Evolutionary conservation across 2,329 filamentous ascomycete genomes (phyloP).

Genomic region (Grosmannia serpens): DNA sequence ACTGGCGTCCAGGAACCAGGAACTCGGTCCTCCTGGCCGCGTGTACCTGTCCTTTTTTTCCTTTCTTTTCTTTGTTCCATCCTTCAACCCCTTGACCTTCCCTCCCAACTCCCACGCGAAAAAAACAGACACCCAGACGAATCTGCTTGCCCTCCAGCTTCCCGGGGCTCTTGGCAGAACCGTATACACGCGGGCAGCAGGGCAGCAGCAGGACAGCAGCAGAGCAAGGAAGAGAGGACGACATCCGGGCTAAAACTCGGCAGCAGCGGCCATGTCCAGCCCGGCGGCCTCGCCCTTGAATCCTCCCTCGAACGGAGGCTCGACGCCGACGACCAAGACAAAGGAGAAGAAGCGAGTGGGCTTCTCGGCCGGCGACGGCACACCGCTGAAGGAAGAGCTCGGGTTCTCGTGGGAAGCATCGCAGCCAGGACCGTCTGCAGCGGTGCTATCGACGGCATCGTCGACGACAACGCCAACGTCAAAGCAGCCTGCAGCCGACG

Average conservation of each 20-base stretch:
- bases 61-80: too few species aligned
- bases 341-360: constrained; percentile 16
- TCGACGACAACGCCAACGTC: background rate
- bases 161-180: too few species aligned
- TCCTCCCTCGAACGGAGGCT: background rate
- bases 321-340: constrained; percentile 4
- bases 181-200: too few species aligned
- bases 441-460: background rate
- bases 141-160: too few species aligned
- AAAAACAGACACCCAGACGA: too few species aligned
- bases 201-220: too few species aligned
- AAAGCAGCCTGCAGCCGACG: background rate
- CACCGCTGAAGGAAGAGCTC: constrained; percentile 1
- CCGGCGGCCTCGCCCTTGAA: background rate
- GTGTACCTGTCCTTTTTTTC: too few species aligned
- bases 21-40: too few species aligned
- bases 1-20: too few species aligned
- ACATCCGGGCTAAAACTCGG: background rate
- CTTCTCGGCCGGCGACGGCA: constrained; percentile 7
- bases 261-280: constrained; percentile 8
- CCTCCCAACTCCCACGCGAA: too few species aligned
- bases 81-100: too few species aligned
- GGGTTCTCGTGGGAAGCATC: background rate
- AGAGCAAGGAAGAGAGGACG: too few species aligned
- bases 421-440: background rate